Percentiles rank a stretch among this genome's conserved stretches.
Evolutionary conservation across 169 alveolate species (phyloP).

Genomic region (Plasmodium vinckei): DNA sequence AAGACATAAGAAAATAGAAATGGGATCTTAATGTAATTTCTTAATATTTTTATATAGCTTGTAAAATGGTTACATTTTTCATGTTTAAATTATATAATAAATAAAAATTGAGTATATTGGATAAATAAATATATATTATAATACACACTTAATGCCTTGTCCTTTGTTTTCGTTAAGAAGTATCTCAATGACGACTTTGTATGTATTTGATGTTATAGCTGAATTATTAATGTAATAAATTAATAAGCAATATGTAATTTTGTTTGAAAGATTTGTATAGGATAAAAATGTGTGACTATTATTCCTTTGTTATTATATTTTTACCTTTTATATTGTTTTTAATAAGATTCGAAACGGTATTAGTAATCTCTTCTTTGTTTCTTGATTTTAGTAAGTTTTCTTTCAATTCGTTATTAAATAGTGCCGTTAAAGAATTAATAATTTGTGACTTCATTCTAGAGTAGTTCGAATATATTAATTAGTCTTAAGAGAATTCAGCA

Average conservation of each 20-base stretch:
- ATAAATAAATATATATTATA: not conserved
- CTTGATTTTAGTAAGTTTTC: not conserved
- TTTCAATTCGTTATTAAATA: conserved; percentile 37
- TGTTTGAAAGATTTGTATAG: not conserved
- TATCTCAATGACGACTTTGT: conserved; percentile 59
- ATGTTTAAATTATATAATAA: conserved; percentile 3
- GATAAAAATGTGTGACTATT: not conserved
- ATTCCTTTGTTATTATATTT: not conserved
- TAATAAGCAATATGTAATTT: too few relatives aligned
- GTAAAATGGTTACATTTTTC: not conserved
- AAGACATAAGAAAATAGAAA: not conserved
- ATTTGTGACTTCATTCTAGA: conserved; percentile 50
- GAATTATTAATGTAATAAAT: conserved; percentile 2
- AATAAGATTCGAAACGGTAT: conserved; percentile 44
- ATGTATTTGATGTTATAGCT: conserved; percentile 49
- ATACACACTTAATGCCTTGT: conserved; percentile 58
- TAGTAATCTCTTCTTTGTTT: conserved; percentile 44
- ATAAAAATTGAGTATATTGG: not conserved
- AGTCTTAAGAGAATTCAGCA: not conserved
- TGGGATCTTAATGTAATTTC: not conserved
- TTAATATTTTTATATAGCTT: conserved; percentile 2
- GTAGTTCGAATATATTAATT: conserved; percentile 6
- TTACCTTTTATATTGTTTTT: conserved; percentile 50
- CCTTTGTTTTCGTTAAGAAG: conserved; percentile 57
- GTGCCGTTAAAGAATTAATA: conserved; percentile 43